Evolutionary conservation across 495 filamentous ascomycete species (phyloP), one percentile per base, ranked within the genome.

Genomic region (Tuber umbilicatum): DNA sequence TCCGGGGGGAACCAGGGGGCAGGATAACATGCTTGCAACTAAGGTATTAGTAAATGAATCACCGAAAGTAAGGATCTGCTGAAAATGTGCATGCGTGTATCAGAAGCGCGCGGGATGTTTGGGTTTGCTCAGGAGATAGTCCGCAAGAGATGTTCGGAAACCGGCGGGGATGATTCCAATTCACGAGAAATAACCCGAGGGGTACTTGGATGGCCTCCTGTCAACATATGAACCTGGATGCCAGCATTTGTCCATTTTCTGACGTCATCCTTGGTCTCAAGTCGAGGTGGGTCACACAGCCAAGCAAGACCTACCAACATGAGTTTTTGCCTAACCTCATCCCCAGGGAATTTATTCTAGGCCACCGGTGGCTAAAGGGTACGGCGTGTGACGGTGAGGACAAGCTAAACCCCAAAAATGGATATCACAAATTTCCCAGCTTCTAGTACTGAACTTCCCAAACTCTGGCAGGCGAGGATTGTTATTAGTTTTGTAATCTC

Each of bases 221-320:
- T 94, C 37, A 94, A 85, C 91, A 94, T 94, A 83, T 93, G 91
- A 14, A 93, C 91, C 75, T 87, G 87, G 74, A 94, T 91, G 41
- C 92, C 92, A 70, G 92, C 92, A 47, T 85, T 83, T 60, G 89
- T 85, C 80, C 91, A 93, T 78, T 89, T 87, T 37, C 83, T 84
- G 43, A 94, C 88, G 40, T 91, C 87, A 17, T 86, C 87, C 23
- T 87, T 88, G 3, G 90, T 91, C 82, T 92, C 91, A 21, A 87
- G 86, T 1, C 91, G 89, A 14, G 90, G 90, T 17, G 91, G 91
- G 81, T 93, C 91, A 76, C 92, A 91, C 73, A 93, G 89, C 19
- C 91, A 91, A 47, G 87, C 86, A n/a, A 93, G 83, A n/a, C 91
- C 91, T 31, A 92, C 81, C 37, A 93, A 87, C 1, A 83, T 86